phyloP scores from a whole-genome alignment of 2,329 filamentous ascomycete genomes.

The Fusarium chaquense region DNA sequence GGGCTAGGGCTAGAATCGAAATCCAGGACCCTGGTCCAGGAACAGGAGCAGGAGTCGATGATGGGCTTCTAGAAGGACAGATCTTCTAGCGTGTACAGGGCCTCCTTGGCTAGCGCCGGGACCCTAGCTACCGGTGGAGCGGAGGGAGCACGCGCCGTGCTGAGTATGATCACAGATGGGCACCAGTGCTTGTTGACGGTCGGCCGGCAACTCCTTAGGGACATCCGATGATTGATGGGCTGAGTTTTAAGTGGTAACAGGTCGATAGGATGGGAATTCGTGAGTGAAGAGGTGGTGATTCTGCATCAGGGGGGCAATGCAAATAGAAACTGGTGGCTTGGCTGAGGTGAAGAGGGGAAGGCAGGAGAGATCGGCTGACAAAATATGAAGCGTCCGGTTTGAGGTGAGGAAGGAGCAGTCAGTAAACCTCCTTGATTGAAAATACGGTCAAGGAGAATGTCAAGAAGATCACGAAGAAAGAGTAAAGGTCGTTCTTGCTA shows the following conservation, averaged over 20 bases:
- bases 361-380: conserved; percentile 12
- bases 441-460: background rate
- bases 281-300: conserved; percentile 11
- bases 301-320: conserved; percentile 17
- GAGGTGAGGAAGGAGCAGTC: conserved; percentile 19
- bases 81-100: conserved; percentile 47
- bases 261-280: conserved; percentile 18
- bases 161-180: conserved; percentile 40
- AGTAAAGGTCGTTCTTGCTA: background rate
- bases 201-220: conserved; percentile 31
- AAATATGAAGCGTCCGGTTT: conserved; percentile 11
- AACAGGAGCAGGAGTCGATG: conserved; percentile 37
- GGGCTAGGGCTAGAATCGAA: conserved; percentile 34
- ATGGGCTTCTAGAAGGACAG: conserved; percentile 47
- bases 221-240: conserved; percentile 39
- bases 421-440: background rate
- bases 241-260: conserved; percentile 39
- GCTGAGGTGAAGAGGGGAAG: conserved; percentile 13
- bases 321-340: conserved; percentile 17
- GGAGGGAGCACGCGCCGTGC: conserved; percentile 30
- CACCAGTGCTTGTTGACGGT: conserved; percentile 34
- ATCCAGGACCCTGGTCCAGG: conserved; percentile 44
- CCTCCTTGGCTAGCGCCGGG: conserved; percentile 33
- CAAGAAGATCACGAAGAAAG: background rate
- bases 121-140: conserved; percentile 41